Percentiles rank a stretch among this genome's conserved stretches.
These are phyloP conservation scores for Actinomucor elegans DNA, from an alignment of 371 early-diverging fungal genomes.

Conservation along the genomic window DNA sequence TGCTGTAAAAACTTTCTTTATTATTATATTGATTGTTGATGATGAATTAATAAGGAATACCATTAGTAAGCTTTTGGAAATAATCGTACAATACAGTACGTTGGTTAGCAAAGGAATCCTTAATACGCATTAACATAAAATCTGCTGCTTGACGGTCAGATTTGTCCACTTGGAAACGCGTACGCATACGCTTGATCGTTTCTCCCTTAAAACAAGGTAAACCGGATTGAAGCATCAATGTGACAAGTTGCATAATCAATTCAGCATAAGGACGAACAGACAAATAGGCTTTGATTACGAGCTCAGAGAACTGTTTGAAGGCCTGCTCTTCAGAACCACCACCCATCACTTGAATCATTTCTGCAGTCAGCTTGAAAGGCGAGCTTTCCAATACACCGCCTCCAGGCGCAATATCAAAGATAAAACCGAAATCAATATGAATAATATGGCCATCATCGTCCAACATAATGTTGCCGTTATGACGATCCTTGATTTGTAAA, in stretches of 20 bases:
- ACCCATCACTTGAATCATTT: slow-evolving; percentile 98
- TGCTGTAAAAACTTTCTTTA: too few species aligned
- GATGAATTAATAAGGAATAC: slow-evolving; percentile 45
- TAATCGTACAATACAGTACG: slow-evolving; percentile 84
- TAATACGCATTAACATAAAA: slow-evolving; percentile 91
- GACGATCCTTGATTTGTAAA: slow-evolving; percentile 98
- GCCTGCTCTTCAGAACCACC: slow-evolving; percentile 81
- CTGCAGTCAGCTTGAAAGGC: slow-evolving; percentile 98
- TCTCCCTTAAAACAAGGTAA: slow-evolving; percentile 97
- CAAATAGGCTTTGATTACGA: slow-evolving; percentile 90
- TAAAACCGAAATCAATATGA: slow-evolving; percentile 99
- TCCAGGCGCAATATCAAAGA: slow-evolving; percentile 98
- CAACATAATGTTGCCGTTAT: slow-evolving; percentile 99
- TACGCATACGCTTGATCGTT: slow-evolving; percentile 85
- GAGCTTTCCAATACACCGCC: slow-evolving; percentile 98
- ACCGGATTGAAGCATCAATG: slow-evolving; percentile 94
- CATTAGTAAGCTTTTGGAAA: slow-evolving; percentile 91
- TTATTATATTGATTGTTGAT: neutral
- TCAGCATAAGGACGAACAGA: slow-evolving; percentile 92
- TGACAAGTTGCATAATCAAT: slow-evolving; percentile 87
- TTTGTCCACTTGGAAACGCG: slow-evolving; percentile 90
- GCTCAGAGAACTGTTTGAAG: slow-evolving; percentile 86
- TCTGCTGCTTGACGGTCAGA: slow-evolving; percentile 92
- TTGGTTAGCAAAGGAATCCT: slow-evolving; percentile 89
- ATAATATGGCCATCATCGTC: slow-evolving; percentile 97